phyloP scores from a whole-genome alignment of 2,329 filamentous ascomycete genomes.

The Endoconidiophora laricicola region DNA sequence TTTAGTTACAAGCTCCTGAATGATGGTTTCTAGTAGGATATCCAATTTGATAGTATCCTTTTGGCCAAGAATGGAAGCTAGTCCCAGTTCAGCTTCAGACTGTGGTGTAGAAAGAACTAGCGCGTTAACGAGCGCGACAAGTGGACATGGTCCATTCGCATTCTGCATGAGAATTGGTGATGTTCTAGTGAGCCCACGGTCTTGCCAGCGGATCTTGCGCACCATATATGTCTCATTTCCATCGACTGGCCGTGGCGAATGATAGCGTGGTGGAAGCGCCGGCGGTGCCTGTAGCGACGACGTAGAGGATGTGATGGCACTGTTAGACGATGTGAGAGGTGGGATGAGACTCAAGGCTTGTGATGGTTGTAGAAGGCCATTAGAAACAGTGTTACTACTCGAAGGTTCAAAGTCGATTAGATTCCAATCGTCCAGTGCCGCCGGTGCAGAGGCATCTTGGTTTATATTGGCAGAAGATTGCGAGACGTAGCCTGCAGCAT shows the following conservation, averaged over 20 bases:
- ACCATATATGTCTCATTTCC: constrained; percentile 71
- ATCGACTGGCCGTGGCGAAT: constrained; percentile 14
- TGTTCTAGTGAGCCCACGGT: constrained; percentile 50
- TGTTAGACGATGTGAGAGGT: neutral
- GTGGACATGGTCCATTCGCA: constrained; percentile 80
- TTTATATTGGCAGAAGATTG: neutral
- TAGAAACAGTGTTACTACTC: neutral
- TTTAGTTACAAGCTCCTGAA: constrained; percentile 81
- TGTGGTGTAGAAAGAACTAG: constrained; percentile 44
- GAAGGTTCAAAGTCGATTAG: constrained; percentile 24
- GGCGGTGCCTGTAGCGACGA: neutral
- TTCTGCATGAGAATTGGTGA: constrained; percentile 88
- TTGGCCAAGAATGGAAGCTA: constrained; percentile 41
- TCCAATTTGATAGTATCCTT: constrained; percentile 80
- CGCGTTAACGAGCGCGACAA: constrained; percentile 86
- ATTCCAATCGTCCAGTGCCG: constrained; percentile 31
- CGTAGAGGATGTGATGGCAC: neutral
- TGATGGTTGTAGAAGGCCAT: neutral
- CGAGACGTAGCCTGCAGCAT: neutral
- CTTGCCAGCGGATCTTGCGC: constrained; percentile 77
- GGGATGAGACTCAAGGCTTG: neutral
- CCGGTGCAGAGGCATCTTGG: neutral
- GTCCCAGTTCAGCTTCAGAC: neutral
- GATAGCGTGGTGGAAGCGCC: constrained; percentile 1
- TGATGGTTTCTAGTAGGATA: constrained; percentile 71